Evolutionary conservation across 352 stramenopile species (phyloP).

Genomic region (Pilasporangium apinafurcum): DNA sequence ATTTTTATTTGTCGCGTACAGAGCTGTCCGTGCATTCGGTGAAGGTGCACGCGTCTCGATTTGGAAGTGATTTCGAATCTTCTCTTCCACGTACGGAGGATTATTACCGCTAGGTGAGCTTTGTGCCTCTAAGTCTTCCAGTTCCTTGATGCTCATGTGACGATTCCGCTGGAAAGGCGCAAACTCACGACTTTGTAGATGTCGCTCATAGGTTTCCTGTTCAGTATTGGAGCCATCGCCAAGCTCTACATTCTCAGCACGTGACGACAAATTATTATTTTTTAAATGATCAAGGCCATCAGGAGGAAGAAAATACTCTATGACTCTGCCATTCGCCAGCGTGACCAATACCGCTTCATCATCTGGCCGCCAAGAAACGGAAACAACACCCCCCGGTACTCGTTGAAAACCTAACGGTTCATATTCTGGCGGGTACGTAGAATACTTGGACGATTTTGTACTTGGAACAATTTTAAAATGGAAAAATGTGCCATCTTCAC

Average conservation of each 20-base stretch:
- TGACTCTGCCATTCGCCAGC: constrained; percentile 37
- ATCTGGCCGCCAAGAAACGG: constrained; percentile 67
- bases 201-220: constrained; percentile 42
- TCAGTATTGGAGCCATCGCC: constrained; percentile 17
- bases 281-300: too few species aligned
- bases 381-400: constrained; percentile 16
- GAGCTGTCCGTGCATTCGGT: constrained; percentile 24
- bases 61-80: constrained; percentile 42
- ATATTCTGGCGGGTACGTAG: constrained; percentile 54
- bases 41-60: constrained; percentile 17
- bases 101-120: constrained; percentile 26
- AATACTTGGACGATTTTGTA: constrained; percentile 41
- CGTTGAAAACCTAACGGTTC: constrained; percentile 73
- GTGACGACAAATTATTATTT: too few species aligned
- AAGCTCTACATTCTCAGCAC: background rate
- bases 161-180: constrained; percentile 32
- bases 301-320: constrained; percentile 58
- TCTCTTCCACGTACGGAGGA: constrained; percentile 36
- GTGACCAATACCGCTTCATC: constrained; percentile 64
- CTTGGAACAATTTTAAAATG: constrained; percentile 69
- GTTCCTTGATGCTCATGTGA: constrained; percentile 41
- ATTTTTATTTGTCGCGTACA: constrained; percentile 30
- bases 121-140: constrained; percentile 34
- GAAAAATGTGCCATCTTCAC: constrained; percentile 81
- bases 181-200: constrained; percentile 33